phyloP scores from a whole-genome alignment of 352 stramenopile species.

The Pythium monospermum region DNA sequence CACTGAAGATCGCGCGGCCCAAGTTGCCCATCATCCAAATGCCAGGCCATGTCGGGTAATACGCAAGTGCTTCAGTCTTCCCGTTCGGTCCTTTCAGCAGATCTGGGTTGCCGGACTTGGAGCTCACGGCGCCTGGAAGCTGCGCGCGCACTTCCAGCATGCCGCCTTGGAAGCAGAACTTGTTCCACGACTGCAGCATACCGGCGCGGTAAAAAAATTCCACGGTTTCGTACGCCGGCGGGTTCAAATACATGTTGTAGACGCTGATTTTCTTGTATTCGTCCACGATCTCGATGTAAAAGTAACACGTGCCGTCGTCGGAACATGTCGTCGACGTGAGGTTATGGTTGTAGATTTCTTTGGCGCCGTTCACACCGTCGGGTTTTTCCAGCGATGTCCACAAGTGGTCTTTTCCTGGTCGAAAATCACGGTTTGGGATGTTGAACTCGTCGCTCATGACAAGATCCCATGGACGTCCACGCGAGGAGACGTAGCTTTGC shows the following conservation, averaged over 20 bases:
- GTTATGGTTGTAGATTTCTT: conserved; percentile 91
- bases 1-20: conserved; percentile 32
- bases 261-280: conserved; percentile 35
- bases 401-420: conserved; percentile 87
- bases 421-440: conserved; percentile 75
- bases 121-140: conserved; percentile 70
- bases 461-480: conserved; percentile 44
- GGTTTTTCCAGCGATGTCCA: conserved; percentile 95
- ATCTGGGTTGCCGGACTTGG: conserved; percentile 27
- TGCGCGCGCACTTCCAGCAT: conserved; percentile 85
- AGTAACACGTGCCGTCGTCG: conserved; percentile 47
- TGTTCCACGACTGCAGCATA: conserved; percentile 91
- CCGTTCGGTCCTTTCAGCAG: conserved; percentile 23
- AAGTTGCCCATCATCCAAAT: conserved; percentile 59
- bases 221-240: conserved; percentile 39
- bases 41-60: conserved; percentile 74
- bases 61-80: conserved; percentile 13
- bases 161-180: conserved; percentile 92
- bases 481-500: conserved; percentile 32
- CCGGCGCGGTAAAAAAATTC: conserved; percentile 48
- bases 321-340: conserved; percentile 66
- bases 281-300: conserved; percentile 51
- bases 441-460: conserved; percentile 95
- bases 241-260: conserved; percentile 53
- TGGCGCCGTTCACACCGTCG: conserved; percentile 88